Percentiles rank a stretch among this genome's conserved stretches.
Evolutionary conservation across 73 alveolate species (phyloP).

Genomic region (Symbiodinium natans): DNA sequence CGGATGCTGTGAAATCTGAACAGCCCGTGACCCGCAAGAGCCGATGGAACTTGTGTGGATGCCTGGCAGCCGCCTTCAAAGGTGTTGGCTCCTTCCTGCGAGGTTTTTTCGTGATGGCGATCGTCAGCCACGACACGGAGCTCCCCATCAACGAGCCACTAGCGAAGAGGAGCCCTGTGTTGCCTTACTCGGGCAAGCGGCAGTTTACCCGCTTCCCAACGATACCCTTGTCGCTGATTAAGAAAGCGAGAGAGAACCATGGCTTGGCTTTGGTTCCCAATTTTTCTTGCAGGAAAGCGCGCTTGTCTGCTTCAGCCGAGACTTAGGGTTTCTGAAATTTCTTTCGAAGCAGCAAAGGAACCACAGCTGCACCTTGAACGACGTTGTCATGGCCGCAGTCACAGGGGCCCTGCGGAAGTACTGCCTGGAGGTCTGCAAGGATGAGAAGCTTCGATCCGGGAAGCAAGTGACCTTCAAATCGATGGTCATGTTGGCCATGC

Average conservation of each 20-base stretch:
- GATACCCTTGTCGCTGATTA: conserved; percentile 33
- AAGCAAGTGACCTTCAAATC: conserved; percentile 14
- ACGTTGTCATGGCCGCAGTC: conserved; percentile 70
- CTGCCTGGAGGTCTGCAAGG: not conserved
- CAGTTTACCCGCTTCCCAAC: conserved; percentile 47
- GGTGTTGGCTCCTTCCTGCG: conserved; percentile 50
- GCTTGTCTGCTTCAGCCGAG: too few species aligned
- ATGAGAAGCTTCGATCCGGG: not conserved
- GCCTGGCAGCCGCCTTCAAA: conserved; percentile 25
- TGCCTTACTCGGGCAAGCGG: conserved; percentile 56
- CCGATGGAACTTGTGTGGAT: not conserved
- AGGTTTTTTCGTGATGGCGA: conserved; percentile 48
- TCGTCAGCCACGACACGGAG: conserved; percentile 19
- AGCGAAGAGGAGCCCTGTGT: not conserved
- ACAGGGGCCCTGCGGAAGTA: conserved; percentile 68
- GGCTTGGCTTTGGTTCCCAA: conserved; percentile 25
- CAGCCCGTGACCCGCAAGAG: not conserved
- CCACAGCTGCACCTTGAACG: conserved; percentile 45
- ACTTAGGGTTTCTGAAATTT: too few species aligned
- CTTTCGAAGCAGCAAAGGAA: too few species aligned
- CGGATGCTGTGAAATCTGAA: not conserved
- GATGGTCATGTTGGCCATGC: conserved; percentile 76
- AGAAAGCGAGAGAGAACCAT: conserved; percentile 66
- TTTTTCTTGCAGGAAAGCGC: too few species aligned
- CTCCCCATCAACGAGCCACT: conserved; percentile 37